Percentiles rank a stretch among this genome's conserved stretches.
Evolutionary conservation across 345 rosid genomes (phyloP).

Genomic region (Rhizophora apiculata): DNA sequence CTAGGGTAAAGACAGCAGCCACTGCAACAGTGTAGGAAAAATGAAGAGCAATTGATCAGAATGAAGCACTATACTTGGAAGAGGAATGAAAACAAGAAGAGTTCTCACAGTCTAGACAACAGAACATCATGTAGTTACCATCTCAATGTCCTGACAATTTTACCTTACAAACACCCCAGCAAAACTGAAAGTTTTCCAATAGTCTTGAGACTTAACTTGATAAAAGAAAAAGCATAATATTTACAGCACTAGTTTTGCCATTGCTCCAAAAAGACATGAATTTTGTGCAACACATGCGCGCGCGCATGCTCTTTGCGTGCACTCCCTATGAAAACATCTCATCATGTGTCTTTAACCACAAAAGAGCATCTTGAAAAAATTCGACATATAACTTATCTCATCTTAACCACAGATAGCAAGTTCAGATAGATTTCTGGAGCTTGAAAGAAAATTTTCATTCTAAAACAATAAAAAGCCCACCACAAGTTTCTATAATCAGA

Average conservation of each 20-base stretch:
- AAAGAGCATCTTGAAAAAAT: neutral
- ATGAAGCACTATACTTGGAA: too few species aligned
- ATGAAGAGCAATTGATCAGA: conserved; percentile 6
- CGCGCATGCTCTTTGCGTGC: too few species aligned
- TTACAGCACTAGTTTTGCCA: too few species aligned
- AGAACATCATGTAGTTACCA: neutral
- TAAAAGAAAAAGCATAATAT: too few species aligned
- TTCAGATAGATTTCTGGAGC: neutral
- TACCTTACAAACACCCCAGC: too few species aligned
- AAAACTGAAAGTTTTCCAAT: too few species aligned
- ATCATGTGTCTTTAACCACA: neutral
- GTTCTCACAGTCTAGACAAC: neutral
- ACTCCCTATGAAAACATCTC: neutral
- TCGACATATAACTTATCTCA: neutral
- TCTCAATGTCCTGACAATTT: too few species aligned
- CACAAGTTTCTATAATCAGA: neutral
- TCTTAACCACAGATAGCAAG: neutral
- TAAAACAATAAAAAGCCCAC: neutral
- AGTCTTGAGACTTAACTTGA: too few species aligned
- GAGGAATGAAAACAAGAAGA: neutral
- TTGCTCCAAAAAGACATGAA: neutral
- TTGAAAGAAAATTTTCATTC: neutral
- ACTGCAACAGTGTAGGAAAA: conserved; percentile 46
- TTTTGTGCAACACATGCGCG: too few species aligned
- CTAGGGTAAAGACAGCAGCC: conserved; percentile 94